Evolutionary conservation across 176 grass and related monocot species (phyloP), one percentile per base, ranked within the genome.

Genomic region (Carex scoparia): DNA sequence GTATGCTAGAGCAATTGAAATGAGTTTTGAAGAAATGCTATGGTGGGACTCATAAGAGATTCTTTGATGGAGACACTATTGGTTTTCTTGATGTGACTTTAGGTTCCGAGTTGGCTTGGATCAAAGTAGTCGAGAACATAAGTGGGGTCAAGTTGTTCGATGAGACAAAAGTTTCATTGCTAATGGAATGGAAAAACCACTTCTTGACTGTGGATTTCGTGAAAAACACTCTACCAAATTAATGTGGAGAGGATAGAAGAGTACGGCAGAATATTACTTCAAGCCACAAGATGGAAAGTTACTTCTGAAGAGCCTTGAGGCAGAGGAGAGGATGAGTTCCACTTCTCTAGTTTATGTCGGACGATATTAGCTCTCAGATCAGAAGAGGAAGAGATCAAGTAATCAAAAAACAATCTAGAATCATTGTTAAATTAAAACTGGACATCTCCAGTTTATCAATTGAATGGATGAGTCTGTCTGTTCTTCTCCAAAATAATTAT

Each of bases 51-150:
- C 15, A 70, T 37, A 84, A 58, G 4, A 1, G 11, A 2, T 84
- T 84, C 9, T 89, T 79, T 58, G 37, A 69, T 14, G 84, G 64
- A 13, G 64, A 87, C 46, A 5, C 35, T 6, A 49, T 92, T 51
- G 85, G 87, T 8, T 87, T 85, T 61, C 9, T 92, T 7, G 87
- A 92, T 85, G 81, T 92, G 75, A 59, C 51, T 58, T 12, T 89
- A 4, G 87, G 85, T 53, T 86, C 87, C 51, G 63, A 75, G 80
- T 48, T 92, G 65, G 32, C 77, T 27, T 92, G 85, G 90, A 67
- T 89, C 61, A 62, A 84, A 3, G 84, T 49, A 51, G n/a, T 61
- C 8, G 87, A 92, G 62, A 81, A 35, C 51, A 10, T 92, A 56
- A 61, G 81, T 13, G 87, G 53, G 3, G 60, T 30, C 55, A 40